Conservation (phyloP, 208 protist species). For the Acanthamoeba lenticulata region DNA sequence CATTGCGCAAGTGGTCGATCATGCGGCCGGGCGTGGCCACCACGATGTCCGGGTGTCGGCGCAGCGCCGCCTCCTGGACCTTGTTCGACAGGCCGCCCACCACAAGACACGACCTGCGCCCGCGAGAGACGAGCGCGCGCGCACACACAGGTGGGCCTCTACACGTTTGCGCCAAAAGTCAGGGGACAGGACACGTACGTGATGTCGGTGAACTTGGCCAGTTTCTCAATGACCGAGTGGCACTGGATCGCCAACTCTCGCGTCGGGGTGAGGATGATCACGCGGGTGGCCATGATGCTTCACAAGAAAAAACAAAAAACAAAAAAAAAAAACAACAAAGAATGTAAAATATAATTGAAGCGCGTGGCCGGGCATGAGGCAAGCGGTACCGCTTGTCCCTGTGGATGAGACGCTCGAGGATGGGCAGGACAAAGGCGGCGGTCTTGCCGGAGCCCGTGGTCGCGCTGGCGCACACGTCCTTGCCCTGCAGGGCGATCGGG, state of each 20-base stretch:
- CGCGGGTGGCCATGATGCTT: not conserved
- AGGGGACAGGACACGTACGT: not conserved
- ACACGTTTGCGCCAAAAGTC: too few species aligned
- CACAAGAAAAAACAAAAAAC: too few species aligned
- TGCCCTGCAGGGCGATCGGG: conserved; percentile 81
- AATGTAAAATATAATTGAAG: not conserved
- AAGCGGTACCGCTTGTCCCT: not conserved
- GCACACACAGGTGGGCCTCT: too few species aligned
- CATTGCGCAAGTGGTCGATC: conserved; percentile 90
- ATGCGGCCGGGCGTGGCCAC: conserved; percentile 89
- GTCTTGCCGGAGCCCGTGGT: conserved; percentile 85
- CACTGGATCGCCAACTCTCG: conserved; percentile 83
- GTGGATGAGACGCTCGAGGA: conserved; percentile 86
- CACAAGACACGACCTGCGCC: conserved; percentile 8
- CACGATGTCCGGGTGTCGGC: conserved; percentile 83
- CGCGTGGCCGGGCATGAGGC: not conserved
- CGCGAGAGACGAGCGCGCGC: not conserved
- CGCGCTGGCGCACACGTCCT: conserved; percentile 86
- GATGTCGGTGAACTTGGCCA: conserved; percentile 84
- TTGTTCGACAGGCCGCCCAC: conserved; percentile 82
- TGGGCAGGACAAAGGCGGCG: conserved; percentile 88
- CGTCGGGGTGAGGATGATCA: conserved; percentile 76
- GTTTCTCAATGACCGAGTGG: conserved; percentile 77
- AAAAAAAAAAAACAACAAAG: too few species aligned
- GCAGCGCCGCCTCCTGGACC: conserved; percentile 81